phyloP scores from a whole-genome alignment of 169 alveolate species.

The Haemoproteus tartakovskyi region DNA sequence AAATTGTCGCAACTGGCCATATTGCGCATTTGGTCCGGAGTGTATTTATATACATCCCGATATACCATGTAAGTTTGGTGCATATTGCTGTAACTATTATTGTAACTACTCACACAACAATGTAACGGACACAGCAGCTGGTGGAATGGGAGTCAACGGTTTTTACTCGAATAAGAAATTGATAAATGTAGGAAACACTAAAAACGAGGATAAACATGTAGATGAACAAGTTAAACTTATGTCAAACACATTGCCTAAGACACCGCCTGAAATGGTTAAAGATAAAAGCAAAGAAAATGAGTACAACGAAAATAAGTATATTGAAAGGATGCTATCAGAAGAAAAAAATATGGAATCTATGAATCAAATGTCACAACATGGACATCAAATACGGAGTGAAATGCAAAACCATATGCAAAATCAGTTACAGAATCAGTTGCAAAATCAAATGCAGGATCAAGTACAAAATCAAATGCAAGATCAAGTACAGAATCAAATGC shows the following conservation, averaged over 20 bases:
- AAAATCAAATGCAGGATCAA: no score
- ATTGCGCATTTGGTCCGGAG: conserved; percentile 73
- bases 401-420: no score
- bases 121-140: conserved; percentile 33
- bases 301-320: conserved; percentile 41
- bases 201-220: conserved; percentile 2
- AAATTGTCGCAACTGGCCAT: conserved; percentile 75
- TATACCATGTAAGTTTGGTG: conserved; percentile 75
- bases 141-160: conserved; percentile 41
- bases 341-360: no score
- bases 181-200: no score
- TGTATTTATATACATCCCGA: conserved; percentile 77
- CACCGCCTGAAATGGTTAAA: conserved; percentile 59
- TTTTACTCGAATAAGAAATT: conserved; percentile 29
- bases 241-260: conserved; percentile 53
- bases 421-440: no score
- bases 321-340: conserved; percentile 4
- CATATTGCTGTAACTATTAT: conserved; percentile 28
- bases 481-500: no score
- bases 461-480: no score
- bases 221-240: conserved; percentile 46
- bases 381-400: no score
- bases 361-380: no score
- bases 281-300: conserved; percentile 16
- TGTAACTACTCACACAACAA: conserved; percentile 44